Conservation (phyloP, 2,329 filamentous ascomycete species). For the Endoconidiophora polonica region DNA sequence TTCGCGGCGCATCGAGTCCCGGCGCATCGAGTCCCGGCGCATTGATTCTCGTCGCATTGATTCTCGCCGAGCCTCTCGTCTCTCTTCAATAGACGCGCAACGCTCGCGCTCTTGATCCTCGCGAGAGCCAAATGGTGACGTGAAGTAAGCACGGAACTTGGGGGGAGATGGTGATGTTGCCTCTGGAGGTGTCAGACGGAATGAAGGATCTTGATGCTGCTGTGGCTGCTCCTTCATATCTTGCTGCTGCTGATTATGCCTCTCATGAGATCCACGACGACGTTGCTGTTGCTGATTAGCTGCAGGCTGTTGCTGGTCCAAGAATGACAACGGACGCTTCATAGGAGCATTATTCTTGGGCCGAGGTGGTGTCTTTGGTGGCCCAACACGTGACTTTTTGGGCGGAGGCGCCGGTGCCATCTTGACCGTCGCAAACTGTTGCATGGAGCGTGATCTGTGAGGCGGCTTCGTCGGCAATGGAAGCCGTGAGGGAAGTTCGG, state of each 20-base stretch:
- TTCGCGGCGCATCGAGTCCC: slow-evolving; percentile 3
- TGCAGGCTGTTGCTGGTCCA: background rate
- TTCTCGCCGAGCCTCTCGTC: background rate
- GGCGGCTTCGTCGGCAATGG: slow-evolving; percentile 9
- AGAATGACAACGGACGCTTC: slow-evolving; percentile 6
- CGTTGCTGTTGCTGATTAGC: no score
- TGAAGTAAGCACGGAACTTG: slow-evolving; percentile 9
- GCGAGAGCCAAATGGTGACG: slow-evolving; percentile 6
- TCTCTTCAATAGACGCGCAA: background rate
- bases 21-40: background rate
- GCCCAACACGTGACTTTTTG: background rate
- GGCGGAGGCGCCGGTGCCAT: background rate
- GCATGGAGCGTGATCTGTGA: slow-evolving; percentile 7
- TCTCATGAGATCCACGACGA: no score
- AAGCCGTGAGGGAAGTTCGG: slow-evolving; percentile 3
- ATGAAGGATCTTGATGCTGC: background rate
- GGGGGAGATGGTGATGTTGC: slow-evolving; percentile 2
- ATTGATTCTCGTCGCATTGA: background rate
- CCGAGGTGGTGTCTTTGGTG: background rate
- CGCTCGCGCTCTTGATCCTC: background rate
- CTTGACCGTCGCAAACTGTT: background rate
- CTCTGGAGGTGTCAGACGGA: background rate
- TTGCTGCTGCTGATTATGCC: no score
- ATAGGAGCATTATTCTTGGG: slow-evolving; percentile 2
- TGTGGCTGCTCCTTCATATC: no score